Evolutionary conservation across 306 rosid species (phyloP), one percentile per base, ranked within the genome.

Genomic region (Cucurbita pepo): DNA sequence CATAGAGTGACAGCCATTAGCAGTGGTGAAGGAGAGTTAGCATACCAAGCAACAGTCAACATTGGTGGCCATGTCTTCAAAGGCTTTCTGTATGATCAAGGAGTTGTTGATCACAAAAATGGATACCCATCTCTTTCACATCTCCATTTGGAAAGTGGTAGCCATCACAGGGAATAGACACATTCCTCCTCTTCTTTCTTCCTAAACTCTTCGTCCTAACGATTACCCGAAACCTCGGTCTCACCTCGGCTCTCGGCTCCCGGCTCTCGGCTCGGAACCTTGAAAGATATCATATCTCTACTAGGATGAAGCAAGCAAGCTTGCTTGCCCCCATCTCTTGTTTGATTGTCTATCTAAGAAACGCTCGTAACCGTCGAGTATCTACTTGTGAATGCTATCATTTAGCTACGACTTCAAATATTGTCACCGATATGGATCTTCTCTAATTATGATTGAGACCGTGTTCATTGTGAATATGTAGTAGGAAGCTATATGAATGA

Each of bases 41-140:
- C 86, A 0, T 91, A 89, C 72, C 72, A 87, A 81, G 91, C 91
- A 12, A 86, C 94, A 2, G 97, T 91, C 16, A 85, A 74, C 52
- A 91, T 91, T 6, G 82, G 91, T 45, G 97, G 97, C 36, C 97
- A 87, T 80, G 86, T 89, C 3, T 89, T 89, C 77, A 85, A 77
- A 76, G 97, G 97, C 65, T 89, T 85, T 83, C 88, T 91, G 7
- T 91, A 91, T 85, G 94, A 91, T 85, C 94, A 89, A 25, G 94
- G 97, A 19, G 73, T 67, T 79, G 73, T 67, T 79, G 84, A 78
- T 83, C 81, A 76, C 50, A 84, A 77, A 76, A 86, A 40, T 63
- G 79, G 66, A 45, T 71, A 73, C 18, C 83, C 86, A 8, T 80
- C 77, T 25, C n/a, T 69, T 75, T 88, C 96, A 44, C 86, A 80